These are phyloP conservation scores for Tolypocladium paradoxum DNA, from an alignment of 2,329 filamentous ascomycete genomes.

Conservation along the genomic window DNA sequence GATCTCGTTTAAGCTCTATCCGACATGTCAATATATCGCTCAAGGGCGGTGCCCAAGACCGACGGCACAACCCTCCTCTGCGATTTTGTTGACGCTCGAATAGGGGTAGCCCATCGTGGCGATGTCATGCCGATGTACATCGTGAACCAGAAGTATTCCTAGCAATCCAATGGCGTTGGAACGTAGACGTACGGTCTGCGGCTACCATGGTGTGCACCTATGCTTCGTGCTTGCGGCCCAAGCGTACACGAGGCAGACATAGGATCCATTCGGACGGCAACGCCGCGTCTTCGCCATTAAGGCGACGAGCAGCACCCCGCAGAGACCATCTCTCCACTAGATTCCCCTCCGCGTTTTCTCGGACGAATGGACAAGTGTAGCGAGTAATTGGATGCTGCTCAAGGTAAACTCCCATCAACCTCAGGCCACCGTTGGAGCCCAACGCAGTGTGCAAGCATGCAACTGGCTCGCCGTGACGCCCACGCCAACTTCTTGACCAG, in stretches of 20 bases:
- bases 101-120: no score
- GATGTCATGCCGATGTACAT: background rate
- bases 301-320: background rate
- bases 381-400: background rate
- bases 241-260: background rate
- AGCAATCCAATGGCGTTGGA: background rate
- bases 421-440: background rate
- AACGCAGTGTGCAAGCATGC: background rate
- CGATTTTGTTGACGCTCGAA: no score
- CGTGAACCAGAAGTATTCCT: background rate
- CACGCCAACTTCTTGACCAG: background rate
- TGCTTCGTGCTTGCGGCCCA: background rate
- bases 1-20: background rate
- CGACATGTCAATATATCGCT: no score
- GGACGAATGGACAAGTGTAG: background rate
- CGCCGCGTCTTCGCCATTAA: no score
- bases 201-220: background rate
- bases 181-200: background rate
- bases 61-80: no score
- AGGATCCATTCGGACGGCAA: background rate
- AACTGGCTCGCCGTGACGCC: background rate
- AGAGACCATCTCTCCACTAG: background rate
- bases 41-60: no score
- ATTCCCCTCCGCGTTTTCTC: background rate
- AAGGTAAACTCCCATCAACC: background rate